These are phyloP conservation scores for Solidago caesia DNA, from an alignment of 129 eudicot species.

Conservation along the genomic window DNA sequence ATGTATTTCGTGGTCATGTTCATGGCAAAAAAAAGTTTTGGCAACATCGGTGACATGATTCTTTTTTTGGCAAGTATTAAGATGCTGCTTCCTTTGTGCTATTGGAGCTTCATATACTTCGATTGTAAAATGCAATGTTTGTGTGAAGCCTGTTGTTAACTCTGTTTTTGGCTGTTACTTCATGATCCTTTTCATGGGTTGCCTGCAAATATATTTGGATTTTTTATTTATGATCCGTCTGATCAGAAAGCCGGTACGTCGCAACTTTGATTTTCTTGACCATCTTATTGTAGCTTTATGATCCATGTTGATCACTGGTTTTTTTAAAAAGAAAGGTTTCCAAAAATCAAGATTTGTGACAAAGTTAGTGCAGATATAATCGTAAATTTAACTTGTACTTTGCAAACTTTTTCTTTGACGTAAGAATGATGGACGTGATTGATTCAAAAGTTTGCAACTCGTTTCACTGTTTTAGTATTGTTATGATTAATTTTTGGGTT, in stretches of 20 bases:
- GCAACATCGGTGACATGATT: conserved; percentile 17
- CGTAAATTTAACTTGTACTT: too few species aligned
- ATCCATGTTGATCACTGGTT: too few species aligned
- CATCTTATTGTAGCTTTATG: neutral
- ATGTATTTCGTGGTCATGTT: conserved; percentile 8
- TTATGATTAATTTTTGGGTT: too few species aligned
- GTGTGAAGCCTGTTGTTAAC: conserved; percentile 13
- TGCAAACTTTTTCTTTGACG: too few species aligned
- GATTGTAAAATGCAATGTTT: conserved; percentile 4
- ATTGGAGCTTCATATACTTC: neutral
- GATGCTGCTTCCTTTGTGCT: conserved; percentile 17
- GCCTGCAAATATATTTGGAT: neutral
- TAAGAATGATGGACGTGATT: too few species aligned
- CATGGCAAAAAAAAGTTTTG: conserved; percentile 24
- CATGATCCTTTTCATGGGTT: neutral
- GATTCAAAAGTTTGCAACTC: too few species aligned
- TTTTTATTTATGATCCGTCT: neutral
- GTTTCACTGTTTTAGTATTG: too few species aligned
- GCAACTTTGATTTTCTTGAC: neutral
- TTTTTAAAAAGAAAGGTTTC: too few species aligned
- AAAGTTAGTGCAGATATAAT: too few species aligned
- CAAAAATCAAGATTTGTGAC: too few species aligned
- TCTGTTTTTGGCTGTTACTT: neutral
- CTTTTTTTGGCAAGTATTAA: conserved; percentile 20
- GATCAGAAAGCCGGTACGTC: neutral